Conservation (phyloP, 352 stramenopile species). For the Pythium periplocum region DNA sequence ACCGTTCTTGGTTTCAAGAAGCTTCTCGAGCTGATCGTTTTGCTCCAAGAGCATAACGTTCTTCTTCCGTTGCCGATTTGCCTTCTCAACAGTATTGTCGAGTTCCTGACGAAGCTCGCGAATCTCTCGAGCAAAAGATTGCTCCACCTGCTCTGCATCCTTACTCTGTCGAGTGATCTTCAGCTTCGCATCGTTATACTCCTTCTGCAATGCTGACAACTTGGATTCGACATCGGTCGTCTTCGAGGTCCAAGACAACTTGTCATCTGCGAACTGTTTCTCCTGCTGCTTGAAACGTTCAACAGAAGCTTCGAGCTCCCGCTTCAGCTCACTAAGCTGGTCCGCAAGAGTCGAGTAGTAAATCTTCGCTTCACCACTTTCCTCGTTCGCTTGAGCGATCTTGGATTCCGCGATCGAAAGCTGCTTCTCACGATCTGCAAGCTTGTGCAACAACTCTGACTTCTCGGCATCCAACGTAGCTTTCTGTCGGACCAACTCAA, state of each 20-base stretch:
- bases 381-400: slow-evolving; percentile 4
- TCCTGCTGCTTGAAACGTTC: background rate
- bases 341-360: too few species aligned
- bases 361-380: background rate
- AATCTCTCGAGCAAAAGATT: slow-evolving; percentile 3
- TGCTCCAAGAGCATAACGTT: slow-evolving; percentile 12
- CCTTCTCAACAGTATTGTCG: slow-evolving; percentile 12
- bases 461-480: background rate
- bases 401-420: background rate
- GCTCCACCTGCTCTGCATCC: slow-evolving; percentile 1
- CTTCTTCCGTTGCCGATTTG: slow-evolving; percentile 8
- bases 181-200: background rate
- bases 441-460: background rate
- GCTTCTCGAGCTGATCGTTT: slow-evolving; percentile 5
- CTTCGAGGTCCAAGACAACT: background rate
- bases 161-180: background rate
- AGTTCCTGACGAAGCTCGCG: slow-evolving; percentile 10
- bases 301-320: too few species aligned
- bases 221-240: background rate
- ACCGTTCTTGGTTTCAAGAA: background rate
- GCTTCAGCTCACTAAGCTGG: too few species aligned
- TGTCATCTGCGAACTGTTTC: background rate
- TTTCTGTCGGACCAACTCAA: slow-evolving; percentile 1
- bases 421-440: slow-evolving; percentile 3
- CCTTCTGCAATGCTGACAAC: background rate